Conservation (phyloP, 2,329 filamentous ascomycete genomes). For the Hypoxylon sp. region DNA sequence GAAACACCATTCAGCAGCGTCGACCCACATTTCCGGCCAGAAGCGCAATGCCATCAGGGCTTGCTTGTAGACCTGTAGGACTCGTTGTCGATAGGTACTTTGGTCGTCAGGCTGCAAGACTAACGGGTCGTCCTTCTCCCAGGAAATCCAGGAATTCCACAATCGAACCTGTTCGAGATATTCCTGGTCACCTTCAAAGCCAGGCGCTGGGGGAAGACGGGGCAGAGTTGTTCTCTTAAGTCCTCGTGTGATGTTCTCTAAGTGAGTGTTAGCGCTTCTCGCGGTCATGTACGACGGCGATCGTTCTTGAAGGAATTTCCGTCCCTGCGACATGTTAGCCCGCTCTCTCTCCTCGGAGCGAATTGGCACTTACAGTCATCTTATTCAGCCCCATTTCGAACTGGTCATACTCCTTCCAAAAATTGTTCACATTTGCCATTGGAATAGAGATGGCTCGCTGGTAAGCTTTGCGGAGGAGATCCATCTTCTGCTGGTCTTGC, state of each 20-base stretch:
- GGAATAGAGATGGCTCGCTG: slow-evolving; percentile 90
- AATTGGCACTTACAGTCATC: slow-evolving; percentile 73
- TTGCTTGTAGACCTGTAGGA: slow-evolving; percentile 93
- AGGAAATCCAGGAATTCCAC: slow-evolving; percentile 94
- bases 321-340: slow-evolving; percentile 69
- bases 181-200: slow-evolving; percentile 88
- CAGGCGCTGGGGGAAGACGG: slow-evolving; percentile 82
- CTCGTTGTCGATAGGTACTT: slow-evolving; percentile 78
- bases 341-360: slow-evolving; percentile 22
- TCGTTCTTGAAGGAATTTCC: slow-evolving; percentile 93
- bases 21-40: slow-evolving; percentile 96
- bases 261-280: slow-evolving; percentile 85
- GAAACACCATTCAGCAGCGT: slow-evolving; percentile 93
- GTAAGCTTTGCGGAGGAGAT: slow-evolving; percentile 90
- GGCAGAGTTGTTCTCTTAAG: slow-evolving; percentile 84
- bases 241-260: slow-evolving; percentile 88
- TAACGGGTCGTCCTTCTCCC: slow-evolving; percentile 94
- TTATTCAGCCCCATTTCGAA: slow-evolving; percentile 97
- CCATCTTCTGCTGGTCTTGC: slow-evolving; percentile 99
- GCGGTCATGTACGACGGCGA: slow-evolving; percentile 97
- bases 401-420: slow-evolving; percentile 98
- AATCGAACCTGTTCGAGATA: slow-evolving; percentile 86
- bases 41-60: slow-evolving; percentile 93
- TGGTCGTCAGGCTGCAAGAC: slow-evolving; percentile 86
- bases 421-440: slow-evolving; percentile 80